Base-by-base conservation (phyloP, 1,284 basidiomycete genomes). In the Stygiomarasmius scandens region DNA sequence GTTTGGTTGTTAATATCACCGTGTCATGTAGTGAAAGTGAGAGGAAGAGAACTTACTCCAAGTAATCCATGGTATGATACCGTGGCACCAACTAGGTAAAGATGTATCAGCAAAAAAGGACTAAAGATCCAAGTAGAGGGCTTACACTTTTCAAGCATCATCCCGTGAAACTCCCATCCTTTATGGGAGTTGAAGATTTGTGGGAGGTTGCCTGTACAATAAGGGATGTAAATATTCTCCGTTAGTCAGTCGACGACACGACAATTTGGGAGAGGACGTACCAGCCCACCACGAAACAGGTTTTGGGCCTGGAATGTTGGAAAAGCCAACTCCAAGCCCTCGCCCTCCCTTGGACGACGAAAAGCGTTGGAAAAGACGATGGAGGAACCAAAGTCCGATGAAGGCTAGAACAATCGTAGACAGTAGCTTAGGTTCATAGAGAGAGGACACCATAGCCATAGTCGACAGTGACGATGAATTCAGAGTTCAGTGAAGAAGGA, bases 111-210 rank as follows among this genome's bases (percentile, higher is more conserved):
- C 6, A 6, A 23, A 14, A 20, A 44, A 9, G 3, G 8, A 25
- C 5, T 49, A 11, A 9, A 27, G 24, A 19, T 29, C 11, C 23
- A n/a, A 20, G 44, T 6, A 24, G 20, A 34, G 14, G 16, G 29
- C 11, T 20, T 34, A 45, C 57, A 58, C 27, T 52, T 36, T n/a
- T 34, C 49, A 3, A 44, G 41, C 3, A 56, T 24, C 44, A 47
- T 34, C 19, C 32, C 25, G 29, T 56, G 55, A 38, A 56, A 56
- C 19, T 52, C 49, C 55, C 55, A 56, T 23, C 55, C 55, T 12
- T 52, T 10, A 22, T 41, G 34, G 6, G 34, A 14, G 23, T 56
- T 22, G 34, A 56, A 53, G 16, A 58, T 6, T 34, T 58, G 36
- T 2, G 14, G 12, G 25, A 49, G 25, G 23, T 58, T 52, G 14